Percentiles rank a stretch among this genome's conserved stretches.
Conservation (phyloP, 2,329 filamentous ascomycete genomes). For the Beauveria medogensis region DNA sequence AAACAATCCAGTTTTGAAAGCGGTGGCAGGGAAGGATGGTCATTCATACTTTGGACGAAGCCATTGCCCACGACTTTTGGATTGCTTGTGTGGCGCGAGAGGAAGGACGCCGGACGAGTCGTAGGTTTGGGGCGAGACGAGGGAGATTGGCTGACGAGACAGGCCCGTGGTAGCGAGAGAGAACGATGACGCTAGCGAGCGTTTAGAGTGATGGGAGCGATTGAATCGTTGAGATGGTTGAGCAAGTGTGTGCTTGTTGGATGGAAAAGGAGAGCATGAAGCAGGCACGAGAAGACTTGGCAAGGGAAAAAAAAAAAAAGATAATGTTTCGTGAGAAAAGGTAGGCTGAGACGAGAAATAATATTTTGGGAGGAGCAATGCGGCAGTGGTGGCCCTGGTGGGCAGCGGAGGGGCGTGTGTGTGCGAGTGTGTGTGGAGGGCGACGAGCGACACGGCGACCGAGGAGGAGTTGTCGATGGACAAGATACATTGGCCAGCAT, state of each 20-base stretch:
- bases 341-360: constrained; percentile 26
- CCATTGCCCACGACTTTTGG: constrained; percentile 41
- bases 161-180: neutral
- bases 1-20: constrained; percentile 16
- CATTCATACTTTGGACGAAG: constrained; percentile 51
- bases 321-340: constrained; percentile 16
- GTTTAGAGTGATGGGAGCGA: neutral
- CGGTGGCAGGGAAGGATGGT: constrained; percentile 10
- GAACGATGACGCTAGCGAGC: constrained; percentile 4
- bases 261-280: neutral
- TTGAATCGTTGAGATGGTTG: constrained; percentile 3
- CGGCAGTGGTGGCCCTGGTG: constrained; percentile 15
- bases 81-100: constrained; percentile 25
- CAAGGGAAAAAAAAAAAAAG: constrained; percentile 1
- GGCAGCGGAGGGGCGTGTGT: constrained; percentile 16
- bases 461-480: constrained; percentile 5
- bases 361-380: constrained; percentile 30
- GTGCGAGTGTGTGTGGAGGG: constrained; percentile 6
- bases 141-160: constrained; percentile 7
- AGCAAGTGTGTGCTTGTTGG: neutral
- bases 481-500: constrained; percentile 6
- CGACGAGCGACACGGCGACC: constrained; percentile 15
- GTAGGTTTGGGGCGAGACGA: neutral
- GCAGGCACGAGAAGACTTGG: constrained; percentile 8
- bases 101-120: constrained; percentile 16